phyloP scores from a whole-genome alignment of 1,284 basidiomycete genomes.

The Cryptococcus wingfieldii region DNA sequence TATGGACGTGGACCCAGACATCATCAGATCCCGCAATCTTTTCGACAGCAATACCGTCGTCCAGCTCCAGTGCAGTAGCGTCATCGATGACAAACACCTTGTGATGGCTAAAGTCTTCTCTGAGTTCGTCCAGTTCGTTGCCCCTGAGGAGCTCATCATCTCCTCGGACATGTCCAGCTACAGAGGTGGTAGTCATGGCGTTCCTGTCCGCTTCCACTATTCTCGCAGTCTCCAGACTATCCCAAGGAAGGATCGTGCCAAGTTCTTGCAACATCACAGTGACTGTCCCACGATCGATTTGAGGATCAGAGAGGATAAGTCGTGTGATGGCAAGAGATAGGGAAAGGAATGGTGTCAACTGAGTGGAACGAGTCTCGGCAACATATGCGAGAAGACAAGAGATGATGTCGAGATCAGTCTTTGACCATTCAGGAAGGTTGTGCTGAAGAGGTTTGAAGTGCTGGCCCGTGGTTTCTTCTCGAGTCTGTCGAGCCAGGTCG shows the following conservation, averaged over 20 bases:
- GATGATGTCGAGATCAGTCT: constrained; percentile 62
- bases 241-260: constrained; percentile 70
- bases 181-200: constrained; percentile 24
- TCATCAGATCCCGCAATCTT: constrained; percentile 57
- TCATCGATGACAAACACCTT: constrained; percentile 91
- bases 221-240: constrained; percentile 48
- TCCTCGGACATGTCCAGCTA: constrained; percentile 10
- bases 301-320: constrained; percentile 51
- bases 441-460: constrained; percentile 20
- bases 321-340: constrained; percentile 63
- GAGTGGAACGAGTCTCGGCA: constrained; percentile 58
- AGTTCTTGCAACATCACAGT: constrained; percentile 59
- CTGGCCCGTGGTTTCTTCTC: constrained; percentile 19
- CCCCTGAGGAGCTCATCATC: constrained; percentile 43
- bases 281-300: constrained; percentile 50
- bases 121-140: constrained; percentile 39
- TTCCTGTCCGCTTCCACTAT: constrained; percentile 23
- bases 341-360: constrained; percentile 60
- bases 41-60: constrained; percentile 89
- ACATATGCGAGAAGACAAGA: constrained; percentile 63
- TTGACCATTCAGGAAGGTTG: constrained; percentile 52
- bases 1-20: constrained; percentile 83
- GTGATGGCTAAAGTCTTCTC: constrained; percentile 78
- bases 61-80: constrained; percentile 73
- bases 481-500: constrained; percentile 30